Evolutionary conservation across 805 yeast genomes (phyloP).

Genomic region (Tetrapisispora namnaoensis): DNA sequence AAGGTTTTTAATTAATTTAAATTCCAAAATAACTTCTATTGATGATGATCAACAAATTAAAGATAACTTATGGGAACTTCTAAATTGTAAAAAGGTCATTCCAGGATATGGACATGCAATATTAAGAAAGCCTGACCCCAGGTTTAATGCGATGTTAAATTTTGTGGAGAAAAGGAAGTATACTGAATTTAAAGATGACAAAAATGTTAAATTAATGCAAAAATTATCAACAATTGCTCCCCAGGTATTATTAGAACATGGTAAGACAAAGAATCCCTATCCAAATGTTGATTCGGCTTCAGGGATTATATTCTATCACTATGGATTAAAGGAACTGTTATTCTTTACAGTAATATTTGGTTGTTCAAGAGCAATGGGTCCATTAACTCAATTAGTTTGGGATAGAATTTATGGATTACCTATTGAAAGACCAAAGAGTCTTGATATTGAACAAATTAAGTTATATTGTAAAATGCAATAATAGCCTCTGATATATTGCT

Average conservation of each 20-base stretch:
- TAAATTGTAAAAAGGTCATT: slow-evolving; percentile 66
- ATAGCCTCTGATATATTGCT: background rate
- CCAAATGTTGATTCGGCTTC: slow-evolving; percentile 78
- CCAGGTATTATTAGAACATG: slow-evolving; percentile 62
- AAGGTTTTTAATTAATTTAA: slow-evolving; percentile 59
- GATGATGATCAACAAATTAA: slow-evolving; percentile 39
- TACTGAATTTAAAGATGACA: slow-evolving; percentile 50
- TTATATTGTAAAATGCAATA: slow-evolving; percentile 5
- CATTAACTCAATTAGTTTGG: slow-evolving; percentile 67
- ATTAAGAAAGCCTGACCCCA: slow-evolving; percentile 72
- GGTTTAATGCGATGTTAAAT: slow-evolving; percentile 64
- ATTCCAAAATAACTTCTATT: slow-evolving; percentile 33
- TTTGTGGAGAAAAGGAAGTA: slow-evolving; percentile 47
- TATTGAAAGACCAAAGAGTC: slow-evolving; percentile 66
- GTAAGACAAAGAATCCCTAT: slow-evolving; percentile 78
- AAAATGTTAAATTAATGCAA: slow-evolving; percentile 55
- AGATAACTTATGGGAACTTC: slow-evolving; percentile 59
- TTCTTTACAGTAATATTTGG: slow-evolving; percentile 79
- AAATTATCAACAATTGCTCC: slow-evolving; percentile 65
- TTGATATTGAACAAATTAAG: slow-evolving; percentile 16
- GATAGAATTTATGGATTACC: slow-evolving; percentile 72
- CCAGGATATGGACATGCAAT: slow-evolving; percentile 91
- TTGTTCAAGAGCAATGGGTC: slow-evolving; percentile 74
- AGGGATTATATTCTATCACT: slow-evolving; percentile 71
- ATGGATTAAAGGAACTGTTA: slow-evolving; percentile 62